These are phyloP conservation scores for Ajuga chamaepitys DNA, from an alignment of 257 asterid genomes.

Conservation along the genomic window DNA sequence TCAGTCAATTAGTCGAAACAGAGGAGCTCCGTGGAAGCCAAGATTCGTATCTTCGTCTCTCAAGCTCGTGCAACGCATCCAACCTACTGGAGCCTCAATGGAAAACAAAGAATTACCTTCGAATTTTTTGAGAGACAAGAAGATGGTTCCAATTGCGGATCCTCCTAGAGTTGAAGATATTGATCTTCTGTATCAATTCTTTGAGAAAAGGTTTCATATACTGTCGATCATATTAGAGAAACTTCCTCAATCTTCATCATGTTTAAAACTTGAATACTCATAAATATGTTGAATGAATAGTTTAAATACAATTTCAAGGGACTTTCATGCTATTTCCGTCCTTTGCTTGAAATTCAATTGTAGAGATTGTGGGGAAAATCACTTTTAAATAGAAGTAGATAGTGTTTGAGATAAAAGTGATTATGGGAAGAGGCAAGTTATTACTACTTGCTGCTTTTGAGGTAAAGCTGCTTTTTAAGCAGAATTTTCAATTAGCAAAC, in stretches of 20 bases:
- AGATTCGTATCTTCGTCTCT: constrained; percentile 27
- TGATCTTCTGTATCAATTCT: constrained; percentile 44
- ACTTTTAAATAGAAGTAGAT: no score
- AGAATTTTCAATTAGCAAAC: no score
- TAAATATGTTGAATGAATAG: neutral
- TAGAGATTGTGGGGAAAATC: neutral
- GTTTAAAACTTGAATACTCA: neutral
- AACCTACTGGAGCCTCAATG: constrained; percentile 59
- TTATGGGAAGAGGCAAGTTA: no score
- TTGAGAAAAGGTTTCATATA: constrained; percentile 67
- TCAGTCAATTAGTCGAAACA: constrained; percentile 21
- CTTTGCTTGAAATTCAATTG: neutral
- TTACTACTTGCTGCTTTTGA: no score
- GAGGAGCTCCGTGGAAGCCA: constrained; percentile 23
- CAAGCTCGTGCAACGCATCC: constrained; percentile 44
- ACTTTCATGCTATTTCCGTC: neutral
- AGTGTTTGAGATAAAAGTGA: no score
- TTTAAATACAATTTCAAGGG: neutral
- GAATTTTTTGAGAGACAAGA: constrained; percentile 47
- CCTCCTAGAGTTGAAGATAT: constrained; percentile 68
- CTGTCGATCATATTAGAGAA: neutral
- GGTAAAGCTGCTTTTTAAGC: no score
- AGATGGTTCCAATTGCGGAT: constrained; percentile 64
- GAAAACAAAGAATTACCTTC: constrained; percentile 47
- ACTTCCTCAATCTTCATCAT: neutral